phyloP scores from a whole-genome alignment of 2,329 filamentous ascomycete species.

The Fusarium piperis region DNA sequence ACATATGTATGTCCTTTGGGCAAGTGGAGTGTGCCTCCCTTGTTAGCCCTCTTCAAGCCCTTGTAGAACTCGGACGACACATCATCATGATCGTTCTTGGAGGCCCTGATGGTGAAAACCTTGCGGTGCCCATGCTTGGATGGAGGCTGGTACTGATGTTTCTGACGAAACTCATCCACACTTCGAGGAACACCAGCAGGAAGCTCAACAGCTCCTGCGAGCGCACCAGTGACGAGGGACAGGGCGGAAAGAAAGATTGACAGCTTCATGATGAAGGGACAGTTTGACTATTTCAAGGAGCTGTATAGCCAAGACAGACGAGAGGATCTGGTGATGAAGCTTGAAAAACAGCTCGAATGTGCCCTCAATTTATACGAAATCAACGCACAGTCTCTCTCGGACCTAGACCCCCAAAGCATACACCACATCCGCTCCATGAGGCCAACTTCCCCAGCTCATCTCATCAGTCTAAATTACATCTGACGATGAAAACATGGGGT shows the following conservation, averaged over 20 bases:
- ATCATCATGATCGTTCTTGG: slow-evolving; percentile 33
- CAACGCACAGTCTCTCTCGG: slow-evolving; percentile 3
- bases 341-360: not conserved
- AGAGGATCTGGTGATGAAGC: not conserved
- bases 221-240: slow-evolving; percentile 27
- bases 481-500: not conserved
- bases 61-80: slow-evolving; percentile 34
- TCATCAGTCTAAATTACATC: not conserved
- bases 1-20: slow-evolving; percentile 36
- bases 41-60: slow-evolving; percentile 36
- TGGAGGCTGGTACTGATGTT: slow-evolving; percentile 31
- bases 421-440: slow-evolving; percentile 3
- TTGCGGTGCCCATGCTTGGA: slow-evolving; percentile 22
- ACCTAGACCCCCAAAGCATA: slow-evolving; percentile 4
- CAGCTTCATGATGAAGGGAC: slow-evolving; percentile 32
- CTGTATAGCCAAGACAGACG: not conserved
- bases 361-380: slow-evolving; percentile 15
- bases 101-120: slow-evolving; percentile 31
- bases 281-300: not conserved
- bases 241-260: slow-evolving; percentile 31
- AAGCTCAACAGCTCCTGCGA: slow-evolving; percentile 35
- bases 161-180: slow-evolving; percentile 36
- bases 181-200: slow-evolving; percentile 39
- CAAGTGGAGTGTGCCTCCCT: slow-evolving; percentile 36
- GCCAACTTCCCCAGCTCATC: not conserved